Evolutionary conservation across 176 grass and related monocot genomes (phyloP).

Genomic region (Oryza longistaminata): DNA sequence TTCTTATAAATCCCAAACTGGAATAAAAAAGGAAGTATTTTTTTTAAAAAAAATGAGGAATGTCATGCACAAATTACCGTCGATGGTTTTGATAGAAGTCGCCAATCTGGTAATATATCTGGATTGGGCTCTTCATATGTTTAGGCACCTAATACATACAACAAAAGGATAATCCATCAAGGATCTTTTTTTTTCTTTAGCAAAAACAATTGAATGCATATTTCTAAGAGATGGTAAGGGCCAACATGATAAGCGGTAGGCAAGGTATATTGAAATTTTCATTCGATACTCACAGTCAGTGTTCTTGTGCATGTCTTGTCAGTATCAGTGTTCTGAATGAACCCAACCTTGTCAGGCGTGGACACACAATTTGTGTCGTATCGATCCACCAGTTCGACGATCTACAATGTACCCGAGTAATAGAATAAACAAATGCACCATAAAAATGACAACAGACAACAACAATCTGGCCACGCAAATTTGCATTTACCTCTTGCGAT

Average conservation of each 20-base stretch:
- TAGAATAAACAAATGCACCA: slow-evolving; percentile 6
- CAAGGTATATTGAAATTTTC: not conserved
- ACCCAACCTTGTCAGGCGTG: slow-evolving; percentile 50
- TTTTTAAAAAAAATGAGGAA: not conserved
- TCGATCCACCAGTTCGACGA: slow-evolving; percentile 68
- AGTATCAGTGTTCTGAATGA: slow-evolving; percentile 58
- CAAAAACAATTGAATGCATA: not conserved
- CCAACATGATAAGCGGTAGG: slow-evolving; percentile 3
- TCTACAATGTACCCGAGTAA: slow-evolving; percentile 49
- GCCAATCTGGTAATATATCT: slow-evolving; percentile 82
- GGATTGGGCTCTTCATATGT: slow-evolving; percentile 70
- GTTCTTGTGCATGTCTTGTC: slow-evolving; percentile 75
- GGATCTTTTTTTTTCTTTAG: not conserved
- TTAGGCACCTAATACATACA: slow-evolving; percentile 65
- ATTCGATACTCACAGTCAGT: slow-evolving; percentile 57
- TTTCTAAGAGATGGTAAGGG: not conserved
- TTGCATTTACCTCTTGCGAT: slow-evolving; percentile 51
- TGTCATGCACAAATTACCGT: slow-evolving; percentile 45
- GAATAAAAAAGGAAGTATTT: not conserved
- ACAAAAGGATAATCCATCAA: not conserved
- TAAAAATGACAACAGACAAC: not conserved
- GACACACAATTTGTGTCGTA: slow-evolving; percentile 71
- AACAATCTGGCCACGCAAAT: not conserved
- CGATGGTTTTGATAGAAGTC: slow-evolving; percentile 95
- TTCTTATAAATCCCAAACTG: not conserved